Base-by-base conservation (phyloP, 345 rosid genomes). In the Salix viminalis region DNA sequence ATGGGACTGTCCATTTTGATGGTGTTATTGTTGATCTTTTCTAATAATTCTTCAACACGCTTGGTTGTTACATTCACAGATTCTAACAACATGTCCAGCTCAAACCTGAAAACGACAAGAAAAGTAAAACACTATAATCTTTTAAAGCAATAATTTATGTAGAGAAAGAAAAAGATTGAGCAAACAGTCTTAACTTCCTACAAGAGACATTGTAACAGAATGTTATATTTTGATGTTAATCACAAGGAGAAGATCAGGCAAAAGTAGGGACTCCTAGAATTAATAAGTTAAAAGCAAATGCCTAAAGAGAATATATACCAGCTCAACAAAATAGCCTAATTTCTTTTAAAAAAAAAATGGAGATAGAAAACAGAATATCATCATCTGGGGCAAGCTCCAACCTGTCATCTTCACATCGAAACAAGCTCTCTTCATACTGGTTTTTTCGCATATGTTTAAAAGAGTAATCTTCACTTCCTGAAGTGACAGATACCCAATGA, bases 381-480 rank as follows among this genome's bases (percentile, higher is more conserved):
- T 26, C 70, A 26, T 28, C 68, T 62, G 71, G 60, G 70, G 75
- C 60, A 79, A 81, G 75, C 75, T 72, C 83, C 65, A 77, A 93
- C 99, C 99, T 92, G 89, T 96, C 99, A 82, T 96, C 99, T 87
- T 96, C 99, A 74, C 99, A 93, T 9, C 91, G 86, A 77, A 96
- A 96, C 73, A 96, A 86, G 84, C 96, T 92, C 85, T 96, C 99
- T 87, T 93, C 99, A 77, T 96, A 96, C 82, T 93, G 99, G 82
- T 96, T 96, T 87, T 93, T 96, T 65, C 97, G 94, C 99, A 93
- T 93, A 85, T 96, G 99, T 80, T 93, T 96, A 73, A 96, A 96
- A 65, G 99, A 93, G 91, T 96, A 96, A 85, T 96, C 99, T 85
- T 93, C 99, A 88, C 99, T 96, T 79, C 99, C 99, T 73, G 98